phyloP scores from a whole-genome alignment of 345 rosid species.

The Brassica rapa region DNA sequence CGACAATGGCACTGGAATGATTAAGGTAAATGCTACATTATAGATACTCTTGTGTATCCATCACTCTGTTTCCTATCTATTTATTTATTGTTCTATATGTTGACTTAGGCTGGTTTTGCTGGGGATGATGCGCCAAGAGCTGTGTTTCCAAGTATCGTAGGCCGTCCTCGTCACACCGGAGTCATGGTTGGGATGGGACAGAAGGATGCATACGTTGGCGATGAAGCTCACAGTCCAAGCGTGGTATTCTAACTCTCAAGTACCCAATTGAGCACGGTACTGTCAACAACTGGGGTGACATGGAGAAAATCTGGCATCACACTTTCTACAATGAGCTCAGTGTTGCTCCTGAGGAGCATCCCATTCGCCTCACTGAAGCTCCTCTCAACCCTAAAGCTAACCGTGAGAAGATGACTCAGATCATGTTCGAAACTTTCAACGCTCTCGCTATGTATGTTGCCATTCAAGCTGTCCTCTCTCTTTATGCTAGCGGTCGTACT shows the following conservation, averaged over 20 bases:
- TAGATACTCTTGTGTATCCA: too few relatives aligned
- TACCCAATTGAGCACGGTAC: constrained; percentile 88
- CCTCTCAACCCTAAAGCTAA: constrained; percentile 91
- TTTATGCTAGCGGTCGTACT: constrained; percentile 95
- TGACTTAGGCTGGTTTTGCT: constrained; percentile 90
- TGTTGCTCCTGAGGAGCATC: constrained; percentile 90
- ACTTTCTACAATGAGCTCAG: constrained; percentile 92
- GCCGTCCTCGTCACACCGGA: constrained; percentile 88
- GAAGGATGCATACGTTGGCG: constrained; percentile 86
- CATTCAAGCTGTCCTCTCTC: constrained; percentile 83
- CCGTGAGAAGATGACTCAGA: constrained; percentile 95
- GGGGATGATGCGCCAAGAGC: constrained; percentile 93
- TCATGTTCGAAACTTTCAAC: constrained; percentile 87
- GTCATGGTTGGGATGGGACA: constrained; percentile 85
- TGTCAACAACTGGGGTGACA: constrained; percentile 93
- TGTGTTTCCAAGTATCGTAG: constrained; percentile 86
- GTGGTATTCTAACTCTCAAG: constrained; percentile 73
- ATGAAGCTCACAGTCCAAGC: constrained; percentile 76
- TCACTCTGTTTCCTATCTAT: too few relatives aligned
- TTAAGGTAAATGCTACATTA: background rate
- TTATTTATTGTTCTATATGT: too few relatives aligned
- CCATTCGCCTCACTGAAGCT: constrained; percentile 77
- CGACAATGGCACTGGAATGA: background rate
- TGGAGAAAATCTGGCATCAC: constrained; percentile 92
- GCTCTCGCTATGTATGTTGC: constrained; percentile 88